Evolutionary conservation across 2,329 filamentous ascomycete genomes (phyloP).

Genomic region (Fusarium verrucosum): DNA sequence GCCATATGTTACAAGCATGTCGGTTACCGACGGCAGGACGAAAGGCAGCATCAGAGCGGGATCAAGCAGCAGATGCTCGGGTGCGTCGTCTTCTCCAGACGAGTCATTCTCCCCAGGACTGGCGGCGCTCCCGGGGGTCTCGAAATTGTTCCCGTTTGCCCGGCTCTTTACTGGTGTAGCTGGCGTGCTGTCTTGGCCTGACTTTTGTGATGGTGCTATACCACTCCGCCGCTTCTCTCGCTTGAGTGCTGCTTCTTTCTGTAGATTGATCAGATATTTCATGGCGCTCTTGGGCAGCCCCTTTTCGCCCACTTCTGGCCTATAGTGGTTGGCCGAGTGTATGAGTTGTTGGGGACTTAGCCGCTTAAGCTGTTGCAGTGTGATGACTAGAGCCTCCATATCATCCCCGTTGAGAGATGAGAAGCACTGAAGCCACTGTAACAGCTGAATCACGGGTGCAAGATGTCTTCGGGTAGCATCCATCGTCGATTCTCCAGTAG

Average conservation of each 20-base stretch:
- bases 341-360: conserved; percentile 89
- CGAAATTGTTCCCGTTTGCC: conserved; percentile 56
- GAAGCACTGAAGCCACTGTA: conserved; percentile 98
- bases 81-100: conserved; percentile 71
- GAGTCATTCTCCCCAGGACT: conserved; percentile 47
- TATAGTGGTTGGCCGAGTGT: conserved; percentile 91
- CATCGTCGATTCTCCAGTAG: conserved; percentile 85
- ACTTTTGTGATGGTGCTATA: conserved; percentile 54
- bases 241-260: conserved; percentile 74
- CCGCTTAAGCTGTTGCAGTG: conserved; percentile 85
- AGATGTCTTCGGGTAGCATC: conserved; percentile 87
- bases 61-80: conserved; percentile 82
- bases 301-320: conserved; percentile 95
- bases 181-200: conserved; percentile 52
- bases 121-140: conserved; percentile 55
- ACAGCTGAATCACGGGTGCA: conserved; percentile 87
- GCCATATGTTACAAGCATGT: conserved; percentile 96
- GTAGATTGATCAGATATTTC: conserved; percentile 83
- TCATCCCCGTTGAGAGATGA: conserved; percentile 89
- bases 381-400: conserved; percentile 85
- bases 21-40: conserved; percentile 91
- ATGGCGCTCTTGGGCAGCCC: conserved; percentile 86
- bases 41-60: conserved; percentile 94
- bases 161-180: conserved; percentile 56
- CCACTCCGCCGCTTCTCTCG: conserved; percentile 63